Percentiles rank a stretch among this genome's conserved stretches.
Evolutionary conservation across 2,329 filamentous ascomycete species (phyloP).

Genomic region (Exophiala viscosa): DNA sequence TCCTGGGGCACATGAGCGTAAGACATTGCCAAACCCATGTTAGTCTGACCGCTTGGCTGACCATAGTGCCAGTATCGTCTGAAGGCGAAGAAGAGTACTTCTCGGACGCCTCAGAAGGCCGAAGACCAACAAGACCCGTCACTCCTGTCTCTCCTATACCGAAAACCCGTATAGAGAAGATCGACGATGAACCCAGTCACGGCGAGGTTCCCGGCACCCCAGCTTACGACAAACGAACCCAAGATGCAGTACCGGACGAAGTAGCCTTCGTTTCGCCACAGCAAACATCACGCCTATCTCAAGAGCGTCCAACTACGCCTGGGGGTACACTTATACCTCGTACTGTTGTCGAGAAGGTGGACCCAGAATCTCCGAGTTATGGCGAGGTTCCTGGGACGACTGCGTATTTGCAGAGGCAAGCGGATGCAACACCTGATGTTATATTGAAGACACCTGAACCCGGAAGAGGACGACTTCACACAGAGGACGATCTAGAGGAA

Average conservation of each 20-base stretch:
- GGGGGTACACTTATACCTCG: constrained; percentile 54
- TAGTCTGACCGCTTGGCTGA: constrained; percentile 9
- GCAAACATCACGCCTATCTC: constrained; percentile 38
- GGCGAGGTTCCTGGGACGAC: constrained; percentile 61
- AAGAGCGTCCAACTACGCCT: constrained; percentile 47
- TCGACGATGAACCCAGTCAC: constrained; percentile 56
- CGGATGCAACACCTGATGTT: constrained; percentile 58
- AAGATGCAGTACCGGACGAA: constrained; percentile 62
- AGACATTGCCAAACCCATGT: constrained; percentile 2
- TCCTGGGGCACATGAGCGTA: constrained; percentile 51
- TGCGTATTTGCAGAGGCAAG: constrained; percentile 54
- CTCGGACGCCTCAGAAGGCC: constrained; percentile 62
- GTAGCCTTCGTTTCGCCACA: constrained; percentile 55
- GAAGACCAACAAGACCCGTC: constrained; percentile 32
- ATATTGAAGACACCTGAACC: constrained; percentile 45
- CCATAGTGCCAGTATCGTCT: constrained; percentile 37
- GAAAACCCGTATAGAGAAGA: constrained; percentile 60
- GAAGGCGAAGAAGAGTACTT: constrained; percentile 63
- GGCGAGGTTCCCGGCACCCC: constrained; percentile 61
- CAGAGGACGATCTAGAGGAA: constrained; percentile 1
- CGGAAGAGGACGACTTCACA: constrained; percentile 9
- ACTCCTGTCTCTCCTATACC: constrained; percentile 53
- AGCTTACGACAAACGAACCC: constrained; percentile 55
- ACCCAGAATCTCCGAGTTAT: constrained; percentile 53
- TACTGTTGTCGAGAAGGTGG: constrained; percentile 60